Evolutionary conservation across 2,329 filamentous ascomycete species (phyloP), one percentile per base, ranked within the genome.

Genomic region (Salinomyces thailandicus): DNA sequence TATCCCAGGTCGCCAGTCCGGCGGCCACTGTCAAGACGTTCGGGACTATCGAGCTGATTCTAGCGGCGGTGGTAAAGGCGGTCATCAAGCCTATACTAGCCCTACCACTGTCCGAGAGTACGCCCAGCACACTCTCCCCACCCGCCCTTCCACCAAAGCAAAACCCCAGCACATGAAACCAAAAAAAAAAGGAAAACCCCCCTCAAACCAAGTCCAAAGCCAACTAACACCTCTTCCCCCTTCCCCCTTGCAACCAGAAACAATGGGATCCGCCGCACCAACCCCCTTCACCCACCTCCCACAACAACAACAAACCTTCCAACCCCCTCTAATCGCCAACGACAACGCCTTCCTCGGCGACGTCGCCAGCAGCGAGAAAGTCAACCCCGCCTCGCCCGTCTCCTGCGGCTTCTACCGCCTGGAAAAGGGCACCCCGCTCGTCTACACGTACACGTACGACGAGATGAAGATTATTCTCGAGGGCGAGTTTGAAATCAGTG

Each of bases 401-500:
- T 73, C 72, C 0, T 64, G 66, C 5, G 79, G 79, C 15, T 72
- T 83, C 53, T 82, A 80, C 63, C 69, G 77, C 9, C 65, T 82
- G 8, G 75, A 80, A 50, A 77, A 79, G 47, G 77, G 78, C 48
- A 75, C 75, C 3, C 73, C 76, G 2, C 67, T 83, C 13, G 73
- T 76, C 6, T 82, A 82, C 62, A 73, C 69, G 19, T 82, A 82
- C 60, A 75, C 67, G 27, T 82, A 81, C 59, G 72, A 82, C 51
- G 79, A 82, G 64, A 79, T 80, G 73, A 82, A 82, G 64, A 79
- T 82, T 53, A 77, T 83, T 45, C 60, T 82, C 7, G 77, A 81
- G 49, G 79, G 78, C 11, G 67, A 72, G 46, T 80, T 77, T 51
- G 71, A 75, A 43, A 79, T 82, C 49, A 65, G 64, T 18, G 78